A percentile compares a stretch with the other conserved stretches of the same genome.
These are phyloP conservation scores for Scedosporium boydii DNA, from an alignment of 2,329 filamentous ascomycete genomes.

Conservation along the genomic window DNA sequence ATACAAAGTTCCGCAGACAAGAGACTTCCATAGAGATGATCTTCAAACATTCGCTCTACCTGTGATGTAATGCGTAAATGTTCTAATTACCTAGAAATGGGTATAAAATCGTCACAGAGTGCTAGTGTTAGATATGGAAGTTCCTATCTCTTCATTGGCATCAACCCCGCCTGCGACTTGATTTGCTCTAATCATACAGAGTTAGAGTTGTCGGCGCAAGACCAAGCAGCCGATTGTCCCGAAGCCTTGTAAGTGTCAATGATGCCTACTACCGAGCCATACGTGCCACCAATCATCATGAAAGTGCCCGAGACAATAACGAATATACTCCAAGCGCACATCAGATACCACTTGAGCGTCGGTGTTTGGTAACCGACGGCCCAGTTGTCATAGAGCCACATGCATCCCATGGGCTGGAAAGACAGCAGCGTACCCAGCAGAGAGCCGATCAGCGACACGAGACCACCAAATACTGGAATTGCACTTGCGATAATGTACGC, in stretches of 20 bases:
- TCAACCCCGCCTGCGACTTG: no score
- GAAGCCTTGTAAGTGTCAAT: constrained; percentile 22
- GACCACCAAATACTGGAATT: constrained; percentile 14
- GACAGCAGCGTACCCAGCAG: constrained; percentile 19
- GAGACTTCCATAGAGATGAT: no score
- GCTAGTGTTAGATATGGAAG: no score
- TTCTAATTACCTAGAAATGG: no score
- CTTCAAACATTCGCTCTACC: no score
- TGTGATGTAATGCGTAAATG: no score
- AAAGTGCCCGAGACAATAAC: constrained; percentile 20
- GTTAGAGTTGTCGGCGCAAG: constrained; percentile 33
- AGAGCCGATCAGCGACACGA: constrained; percentile 20
- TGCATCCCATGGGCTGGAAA: constrained; percentile 18
- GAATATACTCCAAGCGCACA: constrained; percentile 12
- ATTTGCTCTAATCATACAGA: no score
- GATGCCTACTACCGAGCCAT: constrained; percentile 27
- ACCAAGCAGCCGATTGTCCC: constrained; percentile 27
- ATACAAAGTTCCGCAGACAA: no score
- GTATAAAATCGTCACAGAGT: no score
- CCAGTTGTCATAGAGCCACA: constrained; percentile 21
- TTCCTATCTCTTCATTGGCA: no score
- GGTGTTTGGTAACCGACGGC: constrained; percentile 2
- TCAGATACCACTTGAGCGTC: constrained; percentile 10
- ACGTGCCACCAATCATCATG: constrained; percentile 33
- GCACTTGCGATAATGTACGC: constrained; percentile 16